Conservation (phyloP, 176 grass and related monocot species). For the Cenchrus purpureus region DNA sequence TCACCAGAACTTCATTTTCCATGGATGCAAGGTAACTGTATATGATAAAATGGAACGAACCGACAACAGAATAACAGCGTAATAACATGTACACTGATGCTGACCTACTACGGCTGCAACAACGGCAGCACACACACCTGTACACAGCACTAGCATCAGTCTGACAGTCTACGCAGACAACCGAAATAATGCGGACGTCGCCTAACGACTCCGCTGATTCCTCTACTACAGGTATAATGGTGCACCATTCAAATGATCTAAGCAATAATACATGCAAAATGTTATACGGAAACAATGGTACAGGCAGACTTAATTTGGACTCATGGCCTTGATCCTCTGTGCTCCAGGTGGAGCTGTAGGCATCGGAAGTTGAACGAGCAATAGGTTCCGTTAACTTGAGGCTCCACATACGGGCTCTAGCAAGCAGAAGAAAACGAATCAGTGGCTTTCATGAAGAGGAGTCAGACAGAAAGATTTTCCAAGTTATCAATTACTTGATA, state of each 20-base stretch:
- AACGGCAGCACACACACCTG: constrained; percentile 35
- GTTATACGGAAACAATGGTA: constrained; percentile 13
- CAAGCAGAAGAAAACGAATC: constrained; percentile 37
- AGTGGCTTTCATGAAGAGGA: constrained; percentile 4
- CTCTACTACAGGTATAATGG: constrained; percentile 34
- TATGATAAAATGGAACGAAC: constrained; percentile 18
- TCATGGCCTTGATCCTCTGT: constrained; percentile 61
- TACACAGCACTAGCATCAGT: constrained; percentile 46
- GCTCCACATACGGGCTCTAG: constrained; percentile 96
- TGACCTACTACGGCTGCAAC: constrained; percentile 31
- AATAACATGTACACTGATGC: constrained; percentile 47
- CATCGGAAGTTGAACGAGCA: constrained; percentile 72
- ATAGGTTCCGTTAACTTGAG: constrained; percentile 62
- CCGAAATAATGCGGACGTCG: constrained; percentile 29
- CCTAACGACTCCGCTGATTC: constrained; percentile 22
- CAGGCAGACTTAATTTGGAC: not conserved
- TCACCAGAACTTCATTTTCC: not conserved
- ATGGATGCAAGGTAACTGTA: not conserved
- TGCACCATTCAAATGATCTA: constrained; percentile 33
- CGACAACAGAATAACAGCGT: constrained; percentile 29
- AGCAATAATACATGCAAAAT: constrained; percentile 22
- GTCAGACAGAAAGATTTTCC: not conserved
- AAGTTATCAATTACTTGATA: constrained; percentile 15
- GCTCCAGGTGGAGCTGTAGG: constrained; percentile 87
- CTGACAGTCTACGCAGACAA: constrained; percentile 16